These are phyloP conservation scores for Phytopythium ostracodes DNA, from an alignment of 352 stramenopile genomes.

Conservation along the genomic window DNA sequence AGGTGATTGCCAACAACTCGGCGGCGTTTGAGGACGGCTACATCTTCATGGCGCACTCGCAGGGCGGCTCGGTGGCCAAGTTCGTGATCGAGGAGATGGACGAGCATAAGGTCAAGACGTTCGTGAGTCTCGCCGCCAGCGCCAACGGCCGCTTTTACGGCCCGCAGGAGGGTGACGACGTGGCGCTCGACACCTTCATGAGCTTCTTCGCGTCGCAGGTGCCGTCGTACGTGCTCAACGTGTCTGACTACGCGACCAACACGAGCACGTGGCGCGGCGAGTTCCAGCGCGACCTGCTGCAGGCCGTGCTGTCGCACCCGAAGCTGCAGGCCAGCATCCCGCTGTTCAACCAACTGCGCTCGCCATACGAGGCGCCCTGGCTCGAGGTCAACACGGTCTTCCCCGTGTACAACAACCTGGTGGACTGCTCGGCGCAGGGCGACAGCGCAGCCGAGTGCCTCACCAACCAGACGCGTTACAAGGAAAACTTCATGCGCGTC, in stretches of 20 bases:
- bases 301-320: too few relatives aligned
- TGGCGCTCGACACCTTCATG: conserved; percentile 15
- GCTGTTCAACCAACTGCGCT: too few relatives aligned
- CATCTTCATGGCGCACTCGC: conserved; percentile 32
- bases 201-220: conserved; percentile 14
- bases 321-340: too few relatives aligned
- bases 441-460: conserved; percentile 1
- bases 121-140: conserved; percentile 23
- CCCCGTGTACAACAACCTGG: too few relatives aligned
- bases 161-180: conserved; percentile 16
- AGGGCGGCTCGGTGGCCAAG: conserved; percentile 23
- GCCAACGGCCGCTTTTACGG: conserved; percentile 34
- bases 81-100: conserved; percentile 21
- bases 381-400: too few relatives aligned
- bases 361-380: too few relatives aligned
- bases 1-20: conserved; percentile 16
- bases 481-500: conserved; percentile 21
- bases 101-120: conserved; percentile 22
- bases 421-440: too few relatives aligned
- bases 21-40: conserved; percentile 24
- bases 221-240: conserved; percentile 11
- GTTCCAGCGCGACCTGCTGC: too few relatives aligned
- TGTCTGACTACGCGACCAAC: conserved; percentile 9
- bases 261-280: too few relatives aligned
- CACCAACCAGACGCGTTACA: conserved; percentile 14